Base-by-base conservation (phyloP, 345 rosid genomes). In the Melaleuca quinquenervia region DNA sequence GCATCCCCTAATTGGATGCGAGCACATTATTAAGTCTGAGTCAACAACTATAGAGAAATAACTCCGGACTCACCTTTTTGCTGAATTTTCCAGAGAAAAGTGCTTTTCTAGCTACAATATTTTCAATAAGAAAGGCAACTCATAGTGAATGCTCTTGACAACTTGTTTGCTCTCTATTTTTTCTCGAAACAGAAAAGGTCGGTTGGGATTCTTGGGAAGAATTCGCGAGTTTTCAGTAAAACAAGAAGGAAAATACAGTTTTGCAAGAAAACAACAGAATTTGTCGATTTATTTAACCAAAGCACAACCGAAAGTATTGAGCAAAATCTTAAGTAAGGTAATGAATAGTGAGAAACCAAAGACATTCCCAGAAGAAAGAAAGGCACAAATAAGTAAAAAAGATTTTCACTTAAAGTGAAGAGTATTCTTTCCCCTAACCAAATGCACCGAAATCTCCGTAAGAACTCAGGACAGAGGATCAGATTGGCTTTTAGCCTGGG, bases 1-100 rank as follows among this genome's bases (percentile, higher is more conserved):
- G 70, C 88, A 64, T 87, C 89, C 90, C 90, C 94, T 92, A 89
- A 54, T 44, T 29, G 80, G 24, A 70, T 70, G 78, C 24, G 22
- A 70, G 32, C 78, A 70, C 6, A 70, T 70, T 32, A 70, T 18
- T 70, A 24, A 70, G 78, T 70, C 11, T 6, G 24, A 32, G 48
- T 24, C 45, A 32, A 32, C 4, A 70, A 16, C 24, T 18, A 32
- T 32, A 16, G 78, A 70, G 24, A 70, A 70, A 16, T 16, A 32
- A 70, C 78, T 16, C 78, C 18, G 78, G 78, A 9, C 7, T 70
- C 48, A 16, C 32, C 78, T 70, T 32, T 32, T 70, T 18, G 24
- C 78, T 18, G 78, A 32, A 32, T 36, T 5, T 70, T 70, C 24
- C 78, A 32, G 8, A 8, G 32, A 58, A 58, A 58, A 5, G 32